Evolutionary conservation across 306 rosid species (phyloP).

Genomic region (Cicer chorassanicum): DNA sequence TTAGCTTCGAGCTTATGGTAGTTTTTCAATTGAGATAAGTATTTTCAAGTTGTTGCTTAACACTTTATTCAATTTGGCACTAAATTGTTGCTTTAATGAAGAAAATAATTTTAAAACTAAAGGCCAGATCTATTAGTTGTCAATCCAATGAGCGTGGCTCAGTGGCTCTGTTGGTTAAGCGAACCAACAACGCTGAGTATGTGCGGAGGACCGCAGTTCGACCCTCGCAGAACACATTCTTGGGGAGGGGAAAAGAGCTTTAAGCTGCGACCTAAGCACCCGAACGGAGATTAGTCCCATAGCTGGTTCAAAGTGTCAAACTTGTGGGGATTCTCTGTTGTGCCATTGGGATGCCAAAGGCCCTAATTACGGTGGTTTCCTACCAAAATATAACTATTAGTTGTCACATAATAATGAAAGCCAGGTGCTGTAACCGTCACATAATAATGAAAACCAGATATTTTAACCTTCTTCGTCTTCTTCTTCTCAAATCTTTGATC

Average conservation of each 20-base stretch:
- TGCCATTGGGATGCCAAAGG: too few species aligned
- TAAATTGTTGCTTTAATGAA: slow-evolving; percentile 5
- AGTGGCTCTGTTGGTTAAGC: too few species aligned
- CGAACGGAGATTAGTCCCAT: too few species aligned
- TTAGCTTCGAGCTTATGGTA: neutral
- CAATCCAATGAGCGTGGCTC: too few species aligned
- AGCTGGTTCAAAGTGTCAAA: too few species aligned
- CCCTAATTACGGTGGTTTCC: too few species aligned
- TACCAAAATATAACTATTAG: neutral
- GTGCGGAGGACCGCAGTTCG: too few species aligned
- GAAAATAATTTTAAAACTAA: neutral
- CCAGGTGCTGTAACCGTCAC: neutral
- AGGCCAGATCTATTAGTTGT: neutral
- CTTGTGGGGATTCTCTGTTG: too few species aligned
- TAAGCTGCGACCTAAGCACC: too few species aligned
- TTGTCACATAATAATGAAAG: neutral
- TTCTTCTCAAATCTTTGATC: neutral
- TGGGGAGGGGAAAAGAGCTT: too few species aligned
- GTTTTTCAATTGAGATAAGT: neutral
- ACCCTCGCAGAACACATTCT: too few species aligned
- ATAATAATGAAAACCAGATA: neutral
- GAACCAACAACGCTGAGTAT: too few species aligned
- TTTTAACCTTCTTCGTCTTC: neutral
- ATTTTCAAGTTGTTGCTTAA: neutral
- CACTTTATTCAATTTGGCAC: neutral